A percentile compares a stretch with the other conserved stretches of the same genome.
Conservation (phyloP, 106 monocot genomes). For the Acanthochlamys bracteata region DNA sequence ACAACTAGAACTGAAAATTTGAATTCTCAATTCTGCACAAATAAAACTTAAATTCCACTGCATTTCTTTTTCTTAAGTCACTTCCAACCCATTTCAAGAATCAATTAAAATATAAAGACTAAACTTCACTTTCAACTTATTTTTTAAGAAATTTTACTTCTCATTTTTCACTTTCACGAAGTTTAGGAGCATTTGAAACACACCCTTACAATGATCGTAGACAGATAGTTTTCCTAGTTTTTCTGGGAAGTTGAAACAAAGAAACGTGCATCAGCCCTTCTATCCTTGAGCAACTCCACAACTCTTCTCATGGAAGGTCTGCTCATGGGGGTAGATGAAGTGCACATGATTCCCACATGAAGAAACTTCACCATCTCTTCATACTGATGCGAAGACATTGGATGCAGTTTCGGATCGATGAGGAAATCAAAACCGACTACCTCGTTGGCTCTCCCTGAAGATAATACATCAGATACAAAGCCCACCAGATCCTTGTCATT, state of each 20-base stretch:
- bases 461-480: constrained; percentile 26
- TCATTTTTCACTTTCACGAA: too few relatives aligned
- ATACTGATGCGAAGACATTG: constrained; percentile 17
- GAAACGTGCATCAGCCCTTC: constrained; percentile 12
- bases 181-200: too few relatives aligned
- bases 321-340: constrained; percentile 33
- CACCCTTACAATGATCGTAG: too few relatives aligned
- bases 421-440: not conserved
- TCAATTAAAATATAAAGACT: too few relatives aligned
- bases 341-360: constrained; percentile 42
- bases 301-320: constrained; percentile 52
- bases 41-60: too few relatives aligned
- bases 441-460: not conserved
- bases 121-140: too few relatives aligned
- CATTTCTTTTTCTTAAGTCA: too few relatives aligned
- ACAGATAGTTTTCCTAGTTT: too few relatives aligned
- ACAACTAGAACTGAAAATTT: too few relatives aligned
- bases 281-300: constrained; percentile 38
- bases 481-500: constrained; percentile 40
- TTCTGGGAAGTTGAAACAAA: not conserved
- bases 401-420: constrained; percentile 28
- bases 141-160: too few relatives aligned
- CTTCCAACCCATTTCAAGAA: too few relatives aligned
- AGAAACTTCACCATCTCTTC: constrained; percentile 35
- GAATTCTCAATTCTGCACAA: too few relatives aligned